A percentile compares a stretch with the other conserved stretches of the same genome.
Conservation (phyloP, 805 yeast genomes). For the Saccharomycopsis javanensis region DNA sequence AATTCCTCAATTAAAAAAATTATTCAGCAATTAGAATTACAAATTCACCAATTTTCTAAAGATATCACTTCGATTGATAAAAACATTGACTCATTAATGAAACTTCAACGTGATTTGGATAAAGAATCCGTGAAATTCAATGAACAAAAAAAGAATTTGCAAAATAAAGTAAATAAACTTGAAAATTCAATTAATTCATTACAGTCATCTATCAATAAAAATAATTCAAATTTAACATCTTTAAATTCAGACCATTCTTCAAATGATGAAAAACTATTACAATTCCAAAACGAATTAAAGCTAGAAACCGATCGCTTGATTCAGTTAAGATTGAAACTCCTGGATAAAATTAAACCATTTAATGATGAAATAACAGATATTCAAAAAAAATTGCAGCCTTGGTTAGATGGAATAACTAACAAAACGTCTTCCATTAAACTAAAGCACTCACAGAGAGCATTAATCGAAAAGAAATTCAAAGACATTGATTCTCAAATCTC, state of each 20-base stretch:
- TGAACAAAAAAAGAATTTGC: conserved; percentile 64
- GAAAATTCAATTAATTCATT: conserved; percentile 44
- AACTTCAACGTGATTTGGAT: conserved; percentile 24
- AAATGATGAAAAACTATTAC: conserved; percentile 32
- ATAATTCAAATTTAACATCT: conserved; percentile 37
- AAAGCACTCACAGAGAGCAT: conserved; percentile 54
- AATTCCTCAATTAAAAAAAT: conserved; percentile 33
- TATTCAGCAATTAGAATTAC: conserved; percentile 26
- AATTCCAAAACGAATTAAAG: conserved; percentile 36
- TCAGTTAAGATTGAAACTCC: conserved; percentile 52
- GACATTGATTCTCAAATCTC: conserved; percentile 37
- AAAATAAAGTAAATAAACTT: conserved; percentile 47
- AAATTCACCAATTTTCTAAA: conserved; percentile 24
- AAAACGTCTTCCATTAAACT: conserved; percentile 57
- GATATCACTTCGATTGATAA: conserved; percentile 20
- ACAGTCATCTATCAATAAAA: conserved; percentile 34
- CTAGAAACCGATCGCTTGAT: conserved; percentile 50
- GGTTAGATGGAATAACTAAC: conserved; percentile 58
- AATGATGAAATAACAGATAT: conserved; percentile 53
- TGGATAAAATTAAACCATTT: conserved; percentile 63
- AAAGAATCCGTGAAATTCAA: conserved; percentile 33
- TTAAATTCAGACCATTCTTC: conserved; percentile 37
- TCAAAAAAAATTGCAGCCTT: conserved; percentile 70
- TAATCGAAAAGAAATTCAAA: conserved; percentile 39
- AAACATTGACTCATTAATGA: conserved; percentile 24